These are phyloP conservation scores for Malassezia pachydermatis DNA, from an alignment of 1,284 basidiomycete species.

Conservation along the genomic window DNA sequence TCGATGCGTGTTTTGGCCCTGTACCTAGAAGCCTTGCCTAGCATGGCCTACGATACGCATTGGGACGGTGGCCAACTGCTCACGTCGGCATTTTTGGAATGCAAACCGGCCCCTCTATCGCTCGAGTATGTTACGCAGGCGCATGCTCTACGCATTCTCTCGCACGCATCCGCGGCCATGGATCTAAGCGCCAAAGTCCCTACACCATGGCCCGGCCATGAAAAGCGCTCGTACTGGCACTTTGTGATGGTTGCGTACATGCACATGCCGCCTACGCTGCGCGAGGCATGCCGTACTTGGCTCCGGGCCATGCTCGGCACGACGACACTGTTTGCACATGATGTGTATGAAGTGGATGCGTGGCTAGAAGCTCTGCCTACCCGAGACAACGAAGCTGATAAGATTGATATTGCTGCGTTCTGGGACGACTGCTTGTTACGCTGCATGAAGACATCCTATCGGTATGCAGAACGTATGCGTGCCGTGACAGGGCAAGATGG, in stretches of 20 bases:
- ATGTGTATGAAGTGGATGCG: constrained; percentile 60
- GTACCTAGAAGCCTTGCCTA: constrained; percentile 67
- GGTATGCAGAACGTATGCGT: constrained; percentile 67
- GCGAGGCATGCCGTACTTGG: constrained; percentile 20
- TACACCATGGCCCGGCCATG: constrained; percentile 50
- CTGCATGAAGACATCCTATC: constrained; percentile 73
- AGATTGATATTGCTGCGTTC: constrained; percentile 61
- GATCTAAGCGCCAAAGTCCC: constrained; percentile 56
- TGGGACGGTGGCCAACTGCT: constrained; percentile 78
- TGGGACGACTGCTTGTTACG: constrained; percentile 76
- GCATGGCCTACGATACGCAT: constrained; percentile 62
- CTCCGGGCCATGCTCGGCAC: constrained; percentile 51
- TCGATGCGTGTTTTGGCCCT: constrained; percentile 70
- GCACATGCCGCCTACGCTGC: constrained; percentile 20
- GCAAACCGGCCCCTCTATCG: not conserved
- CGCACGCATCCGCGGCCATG: constrained; percentile 50
- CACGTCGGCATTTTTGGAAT: constrained; percentile 51
- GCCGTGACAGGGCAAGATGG: constrained; percentile 19
- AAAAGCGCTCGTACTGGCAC: constrained; percentile 24
- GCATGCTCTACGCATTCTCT: constrained; percentile 59
- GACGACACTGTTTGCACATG: constrained; percentile 72
- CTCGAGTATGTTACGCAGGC: constrained; percentile 62
- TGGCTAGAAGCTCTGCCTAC: constrained; percentile 59
- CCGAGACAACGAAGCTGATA: constrained; percentile 51
- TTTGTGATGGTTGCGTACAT: constrained; percentile 24